A percentile compares a stretch with the other conserved stretches of the same genome.
Conservation (phyloP, 495 filamentous ascomycete genomes). For the Trichoderma virens region DNA sequence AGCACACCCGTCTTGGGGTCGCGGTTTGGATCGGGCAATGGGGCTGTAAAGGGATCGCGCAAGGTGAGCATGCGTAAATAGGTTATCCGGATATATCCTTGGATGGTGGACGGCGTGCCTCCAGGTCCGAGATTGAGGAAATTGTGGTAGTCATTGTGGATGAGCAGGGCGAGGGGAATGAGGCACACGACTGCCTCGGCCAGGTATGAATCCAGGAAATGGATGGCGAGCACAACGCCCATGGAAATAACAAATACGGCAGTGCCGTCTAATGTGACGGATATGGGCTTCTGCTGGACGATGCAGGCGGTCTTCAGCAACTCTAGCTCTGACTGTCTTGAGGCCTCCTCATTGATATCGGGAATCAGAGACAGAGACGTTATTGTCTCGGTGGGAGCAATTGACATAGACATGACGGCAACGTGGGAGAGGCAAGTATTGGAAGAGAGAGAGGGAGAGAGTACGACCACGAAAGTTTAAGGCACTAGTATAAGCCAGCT, state of each 20-base stretch:
- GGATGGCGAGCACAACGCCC: slow-evolving; percentile 39
- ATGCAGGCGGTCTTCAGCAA: background rate
- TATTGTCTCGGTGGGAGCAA: slow-evolving; percentile 6
- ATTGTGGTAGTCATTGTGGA: slow-evolving; percentile 67
- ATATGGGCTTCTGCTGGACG: slow-evolving; percentile 42
- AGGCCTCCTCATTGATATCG: background rate
- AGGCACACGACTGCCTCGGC: slow-evolving; percentile 42
- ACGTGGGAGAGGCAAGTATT: background rate
- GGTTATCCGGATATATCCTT: slow-evolving; percentile 65
- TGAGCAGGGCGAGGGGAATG: slow-evolving; percentile 45
- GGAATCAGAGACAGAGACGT: background rate
- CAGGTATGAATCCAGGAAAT: slow-evolving; percentile 35
- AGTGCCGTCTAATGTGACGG: slow-evolving; percentile 39
- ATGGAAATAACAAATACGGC: slow-evolving; percentile 36
- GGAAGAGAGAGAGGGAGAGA: background rate
- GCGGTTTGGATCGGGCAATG: slow-evolving; percentile 25
- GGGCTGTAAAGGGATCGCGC: slow-evolving; percentile 47
- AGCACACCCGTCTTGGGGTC: slow-evolving; percentile 34
- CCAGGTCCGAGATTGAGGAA: slow-evolving; percentile 75
- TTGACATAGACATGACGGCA: slow-evolving; percentile 1
- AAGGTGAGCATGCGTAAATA: slow-evolving; percentile 50
- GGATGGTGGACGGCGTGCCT: slow-evolving; percentile 66
- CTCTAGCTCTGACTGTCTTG: background rate
- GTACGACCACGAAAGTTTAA: background rate
- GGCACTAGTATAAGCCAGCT: background rate